These are phyloP conservation scores for Trichoderma pleuroti DNA, from an alignment of 2,329 filamentous ascomycete genomes.

Conservation along the genomic window DNA sequence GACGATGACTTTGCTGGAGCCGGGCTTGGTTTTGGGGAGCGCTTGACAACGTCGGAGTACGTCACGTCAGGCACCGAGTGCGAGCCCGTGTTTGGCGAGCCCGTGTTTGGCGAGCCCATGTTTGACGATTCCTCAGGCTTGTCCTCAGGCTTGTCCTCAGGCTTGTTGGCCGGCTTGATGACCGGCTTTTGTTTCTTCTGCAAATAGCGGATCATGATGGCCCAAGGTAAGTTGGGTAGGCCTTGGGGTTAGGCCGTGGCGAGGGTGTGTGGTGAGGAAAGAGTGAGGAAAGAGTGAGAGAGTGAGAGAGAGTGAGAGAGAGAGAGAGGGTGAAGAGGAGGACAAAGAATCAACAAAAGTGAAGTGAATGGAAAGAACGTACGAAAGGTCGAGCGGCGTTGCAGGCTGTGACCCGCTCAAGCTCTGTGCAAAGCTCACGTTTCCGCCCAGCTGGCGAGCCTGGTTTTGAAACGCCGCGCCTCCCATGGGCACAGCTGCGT, in stretches of 20 bases:
- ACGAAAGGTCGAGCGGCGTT: slow-evolving; percentile 62
- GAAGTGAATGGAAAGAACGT: slow-evolving; percentile 40
- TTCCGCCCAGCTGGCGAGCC: slow-evolving; percentile 53
- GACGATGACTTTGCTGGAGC: not conserved
- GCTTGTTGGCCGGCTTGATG: too few relatives aligned
- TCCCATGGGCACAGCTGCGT: slow-evolving; percentile 59
- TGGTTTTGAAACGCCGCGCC: slow-evolving; percentile 51
- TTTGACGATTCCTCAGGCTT: slow-evolving; percentile 16
- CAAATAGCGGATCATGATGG: slow-evolving; percentile 9
- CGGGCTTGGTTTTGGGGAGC: slow-evolving; percentile 22
- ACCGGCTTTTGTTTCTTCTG: slow-evolving; percentile 20
- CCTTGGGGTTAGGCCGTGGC: not conserved
- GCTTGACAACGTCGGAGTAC: slow-evolving; percentile 34
- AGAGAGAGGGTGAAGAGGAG: too few relatives aligned
- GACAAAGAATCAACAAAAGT: not conserved
- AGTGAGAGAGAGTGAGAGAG: not conserved
- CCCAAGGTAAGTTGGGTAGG: not conserved
- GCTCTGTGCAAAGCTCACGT: slow-evolving; percentile 64
- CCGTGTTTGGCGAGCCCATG: too few relatives aligned
- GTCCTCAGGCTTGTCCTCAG: slow-evolving; percentile 19
- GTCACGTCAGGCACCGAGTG: slow-evolving; percentile 20
- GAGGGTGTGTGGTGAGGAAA: not conserved
- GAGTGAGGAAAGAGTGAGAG: not conserved
- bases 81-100: too few relatives aligned
- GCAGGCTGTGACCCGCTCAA: slow-evolving; percentile 60